phyloP scores from a whole-genome alignment of 495 filamentous ascomycete species.

The Aspergillus mulundensis region DNA sequence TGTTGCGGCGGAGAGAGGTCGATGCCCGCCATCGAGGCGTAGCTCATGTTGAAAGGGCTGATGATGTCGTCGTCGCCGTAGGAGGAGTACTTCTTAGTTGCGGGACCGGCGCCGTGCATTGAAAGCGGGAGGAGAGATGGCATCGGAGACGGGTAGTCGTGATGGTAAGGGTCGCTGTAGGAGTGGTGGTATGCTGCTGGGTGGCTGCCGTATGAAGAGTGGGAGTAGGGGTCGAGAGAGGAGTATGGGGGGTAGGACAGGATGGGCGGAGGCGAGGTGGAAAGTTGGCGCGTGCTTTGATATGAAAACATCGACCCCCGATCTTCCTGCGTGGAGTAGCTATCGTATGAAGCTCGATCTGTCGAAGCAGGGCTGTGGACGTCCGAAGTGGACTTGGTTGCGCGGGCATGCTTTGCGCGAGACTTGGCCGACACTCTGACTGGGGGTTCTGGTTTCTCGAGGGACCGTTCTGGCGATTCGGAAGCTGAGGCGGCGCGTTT shows the following conservation, averaged over 20 bases:
- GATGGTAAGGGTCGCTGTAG: slow-evolving; percentile 53
- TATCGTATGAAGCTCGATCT: slow-evolving; percentile 33
- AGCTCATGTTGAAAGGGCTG: slow-evolving; percentile 72
- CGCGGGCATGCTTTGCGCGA: slow-evolving; percentile 38
- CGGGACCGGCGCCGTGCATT: slow-evolving; percentile 50
- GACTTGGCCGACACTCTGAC: slow-evolving; percentile 43
- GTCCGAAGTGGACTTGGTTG: slow-evolving; percentile 41
- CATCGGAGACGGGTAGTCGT: slow-evolving; percentile 60
- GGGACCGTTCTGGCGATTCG: slow-evolving; percentile 61
- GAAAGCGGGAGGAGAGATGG: slow-evolving; percentile 60
- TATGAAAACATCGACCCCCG: slow-evolving; percentile 56
- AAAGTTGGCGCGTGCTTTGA: slow-evolving; percentile 66
- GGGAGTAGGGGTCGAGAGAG: slow-evolving; percentile 61
- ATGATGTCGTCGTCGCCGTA: slow-evolving; percentile 62
- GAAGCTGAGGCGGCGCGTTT: slow-evolving; percentile 83
- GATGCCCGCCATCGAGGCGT: slow-evolving; percentile 68
- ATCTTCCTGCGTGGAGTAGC: slow-evolving; percentile 42
- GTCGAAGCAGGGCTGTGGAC: slow-evolving; percentile 28
- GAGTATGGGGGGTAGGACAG: slow-evolving; percentile 71
- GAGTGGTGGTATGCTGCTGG: slow-evolving; percentile 62
- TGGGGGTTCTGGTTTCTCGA: slow-evolving; percentile 45
- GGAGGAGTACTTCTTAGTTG: slow-evolving; percentile 31
- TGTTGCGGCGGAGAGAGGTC: slow-evolving; percentile 53
- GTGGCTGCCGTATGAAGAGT: slow-evolving; percentile 57
- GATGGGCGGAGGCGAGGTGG: slow-evolving; percentile 66